Evolutionary conservation across 2,329 filamentous ascomycete genomes (phyloP), one percentile per base, ranked within the genome.

Genomic region (Fusarium haematococcum): DNA sequence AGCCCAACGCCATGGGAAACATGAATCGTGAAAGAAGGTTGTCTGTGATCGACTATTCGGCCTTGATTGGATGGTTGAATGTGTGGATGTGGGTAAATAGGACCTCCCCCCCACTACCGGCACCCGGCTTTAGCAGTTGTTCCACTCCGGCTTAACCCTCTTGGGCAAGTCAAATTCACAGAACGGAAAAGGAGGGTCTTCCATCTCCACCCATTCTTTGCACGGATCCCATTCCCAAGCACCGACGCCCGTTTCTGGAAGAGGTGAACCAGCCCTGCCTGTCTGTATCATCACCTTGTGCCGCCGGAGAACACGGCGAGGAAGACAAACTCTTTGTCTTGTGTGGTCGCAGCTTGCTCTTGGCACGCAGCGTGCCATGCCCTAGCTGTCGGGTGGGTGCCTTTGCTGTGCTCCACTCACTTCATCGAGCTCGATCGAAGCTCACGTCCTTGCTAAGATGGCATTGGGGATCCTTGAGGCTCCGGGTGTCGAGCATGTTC

Each of bases 391-490:
- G 57, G 33, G 67, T 71, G 69, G 74, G 61, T 66, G 61, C 61
- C 41, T 58, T 67, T 59, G 61, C 54, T 64, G 65, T 64, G 54
- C 63, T 78, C 70, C 50, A 69, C 69, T 60, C 58, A 45, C 18
- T 60, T 67, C 56, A 37, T 59, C 61, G 58, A 45, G 63, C 67
- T 45, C 32, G 11, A 52, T 37, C 50, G 37, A 56, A 65, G 63
- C 61, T 62, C 63, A 48, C 45, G 30, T 70, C 65, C 65, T 59
- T 68, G 62, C 35, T 59, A 75, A 73, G 65, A 85, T 85, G 84
- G 79, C 79, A 30, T 87, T 97, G 73, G 93, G 94, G 61, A 90
- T 97, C 68, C 87, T 97, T 68, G 91, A 95, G 78, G 90, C 93
- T 79, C 86, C 81, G 79, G 86, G 87, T 78, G 87, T 91, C 75